These are phyloP conservation scores for Erodium maritimum DNA, from an alignment of 345 rosid genomes.

Conservation along the genomic window DNA sequence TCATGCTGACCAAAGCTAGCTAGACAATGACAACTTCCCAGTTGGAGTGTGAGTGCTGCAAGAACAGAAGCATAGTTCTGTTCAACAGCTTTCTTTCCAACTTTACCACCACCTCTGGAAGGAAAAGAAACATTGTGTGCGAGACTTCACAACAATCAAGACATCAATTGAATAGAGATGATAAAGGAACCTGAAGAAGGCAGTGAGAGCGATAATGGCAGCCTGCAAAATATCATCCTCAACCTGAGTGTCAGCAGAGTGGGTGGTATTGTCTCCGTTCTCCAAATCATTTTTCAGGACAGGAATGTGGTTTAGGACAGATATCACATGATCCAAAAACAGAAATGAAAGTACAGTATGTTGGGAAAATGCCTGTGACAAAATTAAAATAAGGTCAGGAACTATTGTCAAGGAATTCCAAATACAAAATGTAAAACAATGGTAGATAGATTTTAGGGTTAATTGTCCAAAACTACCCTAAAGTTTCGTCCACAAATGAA, in stretches of 20 bases:
- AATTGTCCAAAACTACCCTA: too few relatives aligned
- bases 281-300: slow-evolving; percentile 38
- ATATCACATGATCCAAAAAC: slow-evolving; percentile 77
- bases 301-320: slow-evolving; percentile 53
- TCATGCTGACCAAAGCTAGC: slow-evolving; percentile 77
- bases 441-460: neutral
- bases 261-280: slow-evolving; percentile 45
- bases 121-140: slow-evolving; percentile 15
- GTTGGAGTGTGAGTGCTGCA: slow-evolving; percentile 73
- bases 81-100: slow-evolving; percentile 86
- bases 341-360: slow-evolving; percentile 55
- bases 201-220: slow-evolving; percentile 77
- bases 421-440: too few relatives aligned
- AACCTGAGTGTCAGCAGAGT: slow-evolving; percentile 35
- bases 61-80: slow-evolving; percentile 81
- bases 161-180: slow-evolving; percentile 9
- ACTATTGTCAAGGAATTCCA: neutral
- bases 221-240: slow-evolving; percentile 69
- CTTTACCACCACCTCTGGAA: slow-evolving; percentile 88
- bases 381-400: slow-evolving; percentile 6
- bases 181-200: slow-evolving; percentile 63
- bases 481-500: too few relatives aligned
- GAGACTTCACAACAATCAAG: slow-evolving; percentile 8
- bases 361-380: slow-evolving; percentile 69
- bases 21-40: slow-evolving; percentile 87